Percentiles rank a stretch among this genome's conserved stretches.
These are phyloP conservation scores for Pseudoperonospora humuli DNA, from an alignment of 352 stramenopile species.

Conservation along the genomic window DNA sequence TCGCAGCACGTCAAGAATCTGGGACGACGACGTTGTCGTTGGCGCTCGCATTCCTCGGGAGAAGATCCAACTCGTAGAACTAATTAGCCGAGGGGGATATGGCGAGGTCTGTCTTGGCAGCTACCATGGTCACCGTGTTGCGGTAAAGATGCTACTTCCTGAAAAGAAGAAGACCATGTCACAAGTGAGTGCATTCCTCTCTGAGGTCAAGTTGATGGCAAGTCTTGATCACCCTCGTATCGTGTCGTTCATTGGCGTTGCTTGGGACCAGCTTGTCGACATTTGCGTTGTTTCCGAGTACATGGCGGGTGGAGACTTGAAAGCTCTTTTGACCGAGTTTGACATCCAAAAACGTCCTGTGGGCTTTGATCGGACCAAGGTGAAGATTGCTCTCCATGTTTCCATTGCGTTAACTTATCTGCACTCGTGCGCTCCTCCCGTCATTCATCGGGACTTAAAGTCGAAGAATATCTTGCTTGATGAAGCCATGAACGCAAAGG, in stretches of 20 bases:
- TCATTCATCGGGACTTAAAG: slow-evolving; percentile 47
- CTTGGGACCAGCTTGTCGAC: slow-evolving; percentile 39
- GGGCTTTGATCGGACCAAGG: slow-evolving; percentile 29
- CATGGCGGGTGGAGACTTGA: slow-evolving; percentile 48
- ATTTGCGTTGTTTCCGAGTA: slow-evolving; percentile 49
- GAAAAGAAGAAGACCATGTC: slow-evolving; percentile 26
- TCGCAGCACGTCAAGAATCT: too few relatives aligned
- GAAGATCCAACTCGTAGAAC: slow-evolving; percentile 20
- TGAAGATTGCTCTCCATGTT: slow-evolving; percentile 30
- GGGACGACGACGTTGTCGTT: slow-evolving; percentile 37
- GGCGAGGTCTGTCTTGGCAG: slow-evolving; percentile 37
- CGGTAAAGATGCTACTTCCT: slow-evolving; percentile 42
- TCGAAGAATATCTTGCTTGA: slow-evolving; percentile 44
- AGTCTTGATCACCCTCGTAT: slow-evolving; percentile 37
- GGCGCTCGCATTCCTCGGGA: slow-evolving; percentile 36
- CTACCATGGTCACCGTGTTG: slow-evolving; percentile 29
- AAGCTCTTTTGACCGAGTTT: slow-evolving; percentile 26
- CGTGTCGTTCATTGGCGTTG: slow-evolving; percentile 41
- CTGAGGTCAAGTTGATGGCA: slow-evolving; percentile 41
- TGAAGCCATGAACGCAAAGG: slow-evolving; percentile 28
- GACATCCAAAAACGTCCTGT: slow-evolving; percentile 10
- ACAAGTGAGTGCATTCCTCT: slow-evolving; percentile 27
- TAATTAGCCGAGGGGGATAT: slow-evolving; percentile 37
- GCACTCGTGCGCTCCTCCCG: slow-evolving; percentile 25
- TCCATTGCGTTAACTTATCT: slow-evolving; percentile 34